A percentile compares a stretch with the other conserved stretches of the same genome.
These are phyloP conservation scores for Lophium mytilinum DNA, from an alignment of 495 filamentous ascomycete genomes.

Conservation along the genomic window DNA sequence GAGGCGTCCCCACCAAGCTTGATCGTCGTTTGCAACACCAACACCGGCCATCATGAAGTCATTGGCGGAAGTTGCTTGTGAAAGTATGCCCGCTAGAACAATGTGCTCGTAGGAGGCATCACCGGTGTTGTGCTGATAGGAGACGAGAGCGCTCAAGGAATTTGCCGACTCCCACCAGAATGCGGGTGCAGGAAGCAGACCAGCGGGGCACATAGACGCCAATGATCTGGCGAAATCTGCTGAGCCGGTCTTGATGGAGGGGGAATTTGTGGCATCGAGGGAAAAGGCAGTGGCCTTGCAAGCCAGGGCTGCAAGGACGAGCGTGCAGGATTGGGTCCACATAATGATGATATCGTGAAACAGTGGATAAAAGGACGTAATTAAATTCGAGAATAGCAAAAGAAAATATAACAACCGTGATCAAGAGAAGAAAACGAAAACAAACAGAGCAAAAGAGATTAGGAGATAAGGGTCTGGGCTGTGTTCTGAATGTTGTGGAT, in stretches of 20 bases:
- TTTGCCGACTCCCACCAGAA: slow-evolving; percentile 34
- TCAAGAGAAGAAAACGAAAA: too few relatives aligned
- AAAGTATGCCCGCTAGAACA: slow-evolving; percentile 20
- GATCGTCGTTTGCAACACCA: slow-evolving; percentile 56
- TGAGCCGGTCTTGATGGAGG: not conserved
- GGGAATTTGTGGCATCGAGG: not conserved
- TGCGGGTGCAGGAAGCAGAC: slow-evolving; percentile 2
- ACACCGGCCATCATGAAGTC: slow-evolving; percentile 26
- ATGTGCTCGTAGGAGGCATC: slow-evolving; percentile 27
- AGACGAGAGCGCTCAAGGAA: slow-evolving; percentile 12
- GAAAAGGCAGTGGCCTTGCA: not conserved
- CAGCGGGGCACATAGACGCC: not conserved
- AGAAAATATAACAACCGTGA: too few relatives aligned
- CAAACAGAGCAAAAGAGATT: too few relatives aligned
- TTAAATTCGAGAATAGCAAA: too few relatives aligned
- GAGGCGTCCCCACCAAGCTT: slow-evolving; percentile 74
- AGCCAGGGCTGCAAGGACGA: not conserved
- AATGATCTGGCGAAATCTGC: not conserved
- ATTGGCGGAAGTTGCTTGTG: slow-evolving; percentile 26
- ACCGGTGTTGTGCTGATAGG: slow-evolving; percentile 20
- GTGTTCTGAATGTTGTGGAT: too few relatives aligned
- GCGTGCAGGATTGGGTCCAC: not conserved
- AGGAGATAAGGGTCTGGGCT: too few relatives aligned
- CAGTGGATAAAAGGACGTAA: too few relatives aligned
- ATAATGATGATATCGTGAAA: not conserved